Evolutionary conservation across 805 yeast genomes (phyloP), one percentile per base, ranked within the genome.

Genomic region (Teunomyces atbi): DNA sequence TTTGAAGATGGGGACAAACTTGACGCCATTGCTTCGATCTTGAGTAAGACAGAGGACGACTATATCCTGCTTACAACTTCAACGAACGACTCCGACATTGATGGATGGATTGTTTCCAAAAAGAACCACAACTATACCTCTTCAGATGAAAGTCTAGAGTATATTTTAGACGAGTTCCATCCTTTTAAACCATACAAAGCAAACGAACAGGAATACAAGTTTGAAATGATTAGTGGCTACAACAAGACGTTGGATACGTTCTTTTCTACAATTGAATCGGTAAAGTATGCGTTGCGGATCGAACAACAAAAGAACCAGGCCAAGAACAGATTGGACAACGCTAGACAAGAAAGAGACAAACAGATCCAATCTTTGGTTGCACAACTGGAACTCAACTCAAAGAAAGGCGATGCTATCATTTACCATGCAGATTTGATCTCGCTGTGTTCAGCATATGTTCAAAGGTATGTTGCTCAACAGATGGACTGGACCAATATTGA

Each of bases 401-500:
- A 71, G 45, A 86, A 83, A 53, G 98, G 96, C 8, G 84, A 82
- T 51, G 69, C 86, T 4, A 82, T 92, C 23, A 84, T 87, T 50
- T 68, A 76, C 30, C 75, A 86, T 60, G 85, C 92, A 4, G 82
- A 81, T 21, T 54, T 79, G 20, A 89, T 91, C 4, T 94, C 86
- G 42, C 79, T 79, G 13, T 89, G 94, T 41, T 84, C 79, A 48
- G 64, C 60, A 6, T 83, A 86, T 2, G 86, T 92, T 4, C 85
- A 83, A 48, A 68, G 72, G 1, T 66, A 89, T 45, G 51, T 90
- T 4, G 83, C 84, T 46, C 94, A 88, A 59, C 91, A 88, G 52
- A 88, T 89, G 89, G 97, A 92, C 61, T 92, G 99, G 99, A 78
- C 79, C 36, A 85, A 89, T 49, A 91, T 91, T 51, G 96, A 86